phyloP scores from a whole-genome alignment of 148 eudicot genomes.

The Fagopyrum esculentum region DNA sequence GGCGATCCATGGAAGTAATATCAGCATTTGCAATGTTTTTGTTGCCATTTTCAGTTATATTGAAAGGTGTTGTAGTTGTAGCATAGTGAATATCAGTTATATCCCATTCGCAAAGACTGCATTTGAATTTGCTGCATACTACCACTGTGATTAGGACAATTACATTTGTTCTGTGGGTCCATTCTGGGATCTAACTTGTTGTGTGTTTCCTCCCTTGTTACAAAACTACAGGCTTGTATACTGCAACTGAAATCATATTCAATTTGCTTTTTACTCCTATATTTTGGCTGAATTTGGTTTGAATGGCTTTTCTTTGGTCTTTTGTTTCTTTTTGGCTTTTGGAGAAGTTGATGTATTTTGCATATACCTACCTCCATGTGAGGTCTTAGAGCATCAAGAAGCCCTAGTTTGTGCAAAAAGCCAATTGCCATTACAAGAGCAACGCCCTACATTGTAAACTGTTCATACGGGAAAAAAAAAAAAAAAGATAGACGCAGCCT shows the following conservation, averaged over 20 bases:
- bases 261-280: neutral
- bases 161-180: neutral
- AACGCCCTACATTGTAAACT: too few relatives aligned
- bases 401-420: too few relatives aligned
- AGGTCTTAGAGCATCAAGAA: too few relatives aligned
- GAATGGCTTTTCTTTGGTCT: neutral
- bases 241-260: neutral
- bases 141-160: conserved; percentile 2
- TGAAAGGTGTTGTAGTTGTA: neutral
- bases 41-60: neutral
- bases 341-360: too few relatives aligned
- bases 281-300: neutral
- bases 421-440: too few relatives aligned
- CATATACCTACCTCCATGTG: too few relatives aligned
- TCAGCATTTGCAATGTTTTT: neutral
- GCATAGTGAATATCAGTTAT: neutral
- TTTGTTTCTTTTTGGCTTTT: neutral
- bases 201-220: neutral
- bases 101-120: neutral
- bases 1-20: neutral
- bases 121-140: neutral
- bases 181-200: neutral
- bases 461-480: too few relatives aligned
- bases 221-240: neutral
- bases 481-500: too few relatives aligned